A percentile compares a stretch with the other conserved stretches of the same genome.
phyloP scores from a whole-genome alignment of 805 yeast species.

The Candida nemodendra region DNA sequence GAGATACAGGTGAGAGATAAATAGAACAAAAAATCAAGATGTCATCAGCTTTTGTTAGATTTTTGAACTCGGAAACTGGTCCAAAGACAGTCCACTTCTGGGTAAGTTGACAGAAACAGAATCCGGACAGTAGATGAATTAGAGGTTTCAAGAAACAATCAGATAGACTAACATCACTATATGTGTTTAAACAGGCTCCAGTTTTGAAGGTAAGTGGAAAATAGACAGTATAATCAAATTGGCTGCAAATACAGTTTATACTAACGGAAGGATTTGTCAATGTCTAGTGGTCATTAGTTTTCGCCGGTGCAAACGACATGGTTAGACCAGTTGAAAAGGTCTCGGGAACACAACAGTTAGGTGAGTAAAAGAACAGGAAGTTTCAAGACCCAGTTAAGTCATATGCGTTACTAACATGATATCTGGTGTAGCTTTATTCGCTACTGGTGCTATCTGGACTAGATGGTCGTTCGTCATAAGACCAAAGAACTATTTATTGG shows the following conservation, averaged over 20 bases:
- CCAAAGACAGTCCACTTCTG: slow-evolving; percentile 98
- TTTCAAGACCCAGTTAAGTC: too few species aligned
- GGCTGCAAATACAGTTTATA: slow-evolving; percentile 4
- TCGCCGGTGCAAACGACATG: slow-evolving; percentile 87
- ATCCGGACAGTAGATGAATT: too few species aligned
- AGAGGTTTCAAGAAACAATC: too few species aligned
- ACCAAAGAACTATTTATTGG: slow-evolving; percentile 84
- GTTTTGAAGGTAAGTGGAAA: slow-evolving; percentile 44
- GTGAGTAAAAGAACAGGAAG: too few species aligned
- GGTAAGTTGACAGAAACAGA: slow-evolving; percentile 54
- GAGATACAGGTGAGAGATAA: too few species aligned
- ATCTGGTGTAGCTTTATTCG: slow-evolving; percentile 85
- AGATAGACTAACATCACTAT: too few species aligned
- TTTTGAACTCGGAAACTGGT: slow-evolving; percentile 85
- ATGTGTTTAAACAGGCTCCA: too few species aligned
- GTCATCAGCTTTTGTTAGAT: slow-evolving; percentile 64
- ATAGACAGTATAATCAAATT: not conserved
- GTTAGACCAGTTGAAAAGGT: slow-evolving; percentile 89
- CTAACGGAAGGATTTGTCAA: slow-evolving; percentile 2
- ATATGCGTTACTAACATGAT: too few species aligned
- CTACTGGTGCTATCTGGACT: slow-evolving; percentile 96
- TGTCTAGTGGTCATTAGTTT: slow-evolving; percentile 78
- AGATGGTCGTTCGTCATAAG: slow-evolving; percentile 94
- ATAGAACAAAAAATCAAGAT: too few species aligned
- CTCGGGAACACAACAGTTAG: slow-evolving; percentile 81